Base-by-base conservation (phyloP, 306 rosid species). In the Luffa acutangula region DNA sequence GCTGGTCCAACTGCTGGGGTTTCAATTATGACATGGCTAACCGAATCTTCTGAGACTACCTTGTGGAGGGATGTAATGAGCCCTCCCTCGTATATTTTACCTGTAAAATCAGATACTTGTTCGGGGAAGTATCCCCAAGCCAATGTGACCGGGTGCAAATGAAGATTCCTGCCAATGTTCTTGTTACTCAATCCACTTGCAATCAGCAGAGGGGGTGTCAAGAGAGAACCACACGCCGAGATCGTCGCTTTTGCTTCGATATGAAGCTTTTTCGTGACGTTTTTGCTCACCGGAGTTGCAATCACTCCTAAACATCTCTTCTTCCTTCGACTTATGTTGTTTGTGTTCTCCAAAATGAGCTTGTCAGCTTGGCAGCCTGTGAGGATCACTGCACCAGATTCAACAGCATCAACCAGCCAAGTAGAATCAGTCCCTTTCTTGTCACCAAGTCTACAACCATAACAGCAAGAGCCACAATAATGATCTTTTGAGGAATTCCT, bases 91-190 rank as follows among this genome's bases (percentile, higher is more conserved):
- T 85, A 83, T 63, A 18, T 70, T 52, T 54, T 90, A 52, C 98
- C 97, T 17, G 76, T 80, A 0, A 93, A 83, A 66, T 87, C 58
- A 17, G 86, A 84, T 72, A 12, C 60, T 31, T 81, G 75, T 75
- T 93, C 93, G 0, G 98, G 98, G 69, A 93, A 87, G 85, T 93
- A 86, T 11, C 98, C 98, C 98, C 98, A 91, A 21, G 85, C 85
- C 58, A 91, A 48, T 74, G 72, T 87, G 77, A 84, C 89, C 3
- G 98, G 98, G 78, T 93, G 98, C 34, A 93, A 93, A 82, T 90
- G 98, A 65, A 93, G 97, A 82, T 93, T 90, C 48, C 13, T 90
- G 72, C 98, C 98, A 20, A 93, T 91, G 56, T 93, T 87, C 18
- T 85, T 90, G 86, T 93, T 93, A 76, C 41, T 9, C 77, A 93